Base-by-base conservation (phyloP, 768 basidiomycete species). In the Suillus clintonianus region DNA sequence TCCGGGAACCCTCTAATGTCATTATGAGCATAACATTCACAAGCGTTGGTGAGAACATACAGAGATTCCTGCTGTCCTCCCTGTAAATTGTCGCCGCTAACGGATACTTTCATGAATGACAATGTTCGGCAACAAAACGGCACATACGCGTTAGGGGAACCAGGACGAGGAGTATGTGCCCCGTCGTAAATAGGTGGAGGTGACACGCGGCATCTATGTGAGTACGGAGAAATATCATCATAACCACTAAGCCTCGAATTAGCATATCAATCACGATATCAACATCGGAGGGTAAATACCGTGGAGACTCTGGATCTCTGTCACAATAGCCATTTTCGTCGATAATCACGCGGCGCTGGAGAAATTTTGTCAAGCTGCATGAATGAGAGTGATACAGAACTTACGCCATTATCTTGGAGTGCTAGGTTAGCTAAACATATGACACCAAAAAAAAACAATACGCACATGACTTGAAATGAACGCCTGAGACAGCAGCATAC, bases 1-100 rank as follows among this genome's bases (percentile, higher is more conserved):
- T 86, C 83, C 0, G 78, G 76, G 41, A 87, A 68, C 36, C 84
- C 79, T 6, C 74, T 71, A 3, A 63, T 57, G 15, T 27, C 55
- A 22, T 60, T 34, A 8, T 65, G 56, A 43, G 67, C 65, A 54
- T 55, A 19, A 41, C 15, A 42, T 57, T 19, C 17, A 17, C 11
- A 17, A 47, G 39, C 24, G 27, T 17, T 30, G 19, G 24, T 10
- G 5, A 41, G 24, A 41, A 57, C 56, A 41, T 57, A 41, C 56
- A 13, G 7, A 30, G 4, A 19, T 27, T 57, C 10, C 10, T 11
- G 39, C 17, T 0, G 24, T 48, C 11, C 47, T 10, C 10, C 22
- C 10, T 5, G 3, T 11, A 17, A 11, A 2, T 30, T 11, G 11
- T 41, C 56, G 41, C 17, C 17, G 17, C 56, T 57, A 27, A 41